Percentiles rank a stretch among this genome's conserved stretches.
Evolutionary conservation across 2,329 filamentous ascomycete genomes (phyloP).

Genomic region (Bretziella fagacearum): DNA sequence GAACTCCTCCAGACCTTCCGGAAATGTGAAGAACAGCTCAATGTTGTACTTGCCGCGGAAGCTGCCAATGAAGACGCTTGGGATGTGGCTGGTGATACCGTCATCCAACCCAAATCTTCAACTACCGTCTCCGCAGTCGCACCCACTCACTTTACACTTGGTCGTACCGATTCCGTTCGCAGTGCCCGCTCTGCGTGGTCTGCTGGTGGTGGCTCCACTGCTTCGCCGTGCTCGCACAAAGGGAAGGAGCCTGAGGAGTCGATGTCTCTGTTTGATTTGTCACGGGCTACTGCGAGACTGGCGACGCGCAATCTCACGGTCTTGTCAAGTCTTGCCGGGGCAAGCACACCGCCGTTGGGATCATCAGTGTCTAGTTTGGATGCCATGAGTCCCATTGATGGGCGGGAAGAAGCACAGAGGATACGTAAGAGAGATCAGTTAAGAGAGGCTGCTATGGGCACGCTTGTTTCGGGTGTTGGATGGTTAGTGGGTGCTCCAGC

Average conservation of each 20-base stretch:
- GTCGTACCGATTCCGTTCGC: constrained; percentile 6
- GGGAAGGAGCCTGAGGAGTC: constrained; percentile 35
- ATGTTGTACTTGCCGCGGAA: constrained; percentile 47
- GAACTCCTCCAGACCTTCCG: constrained; percentile 62
- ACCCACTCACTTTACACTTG: not conserved
- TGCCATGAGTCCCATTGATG: constrained; percentile 1
- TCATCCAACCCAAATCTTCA: not conserved
- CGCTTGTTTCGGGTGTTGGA: constrained; percentile 47
- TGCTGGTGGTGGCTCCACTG: not conserved
- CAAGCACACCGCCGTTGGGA: not conserved
- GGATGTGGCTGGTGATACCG: constrained; percentile 44
- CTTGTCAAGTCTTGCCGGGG: constrained; percentile 29
- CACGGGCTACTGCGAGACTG: constrained; percentile 40
- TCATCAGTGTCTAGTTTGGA: constrained; percentile 22
- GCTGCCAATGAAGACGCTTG: constrained; percentile 52
- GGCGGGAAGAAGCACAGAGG: constrained; percentile 18
- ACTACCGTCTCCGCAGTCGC: not conserved
- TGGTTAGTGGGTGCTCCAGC: constrained; percentile 35
- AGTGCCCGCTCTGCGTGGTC: constrained; percentile 1
- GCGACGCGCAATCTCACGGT: constrained; percentile 42
- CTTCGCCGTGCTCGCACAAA: not conserved
- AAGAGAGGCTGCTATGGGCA: constrained; percentile 48
- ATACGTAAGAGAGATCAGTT: constrained; percentile 54
- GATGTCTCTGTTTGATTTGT: constrained; percentile 49
- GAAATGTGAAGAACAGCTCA: constrained; percentile 62